Base-by-base conservation (phyloP, 768 basidiomycete genomes). In the Epithele typhae region DNA sequence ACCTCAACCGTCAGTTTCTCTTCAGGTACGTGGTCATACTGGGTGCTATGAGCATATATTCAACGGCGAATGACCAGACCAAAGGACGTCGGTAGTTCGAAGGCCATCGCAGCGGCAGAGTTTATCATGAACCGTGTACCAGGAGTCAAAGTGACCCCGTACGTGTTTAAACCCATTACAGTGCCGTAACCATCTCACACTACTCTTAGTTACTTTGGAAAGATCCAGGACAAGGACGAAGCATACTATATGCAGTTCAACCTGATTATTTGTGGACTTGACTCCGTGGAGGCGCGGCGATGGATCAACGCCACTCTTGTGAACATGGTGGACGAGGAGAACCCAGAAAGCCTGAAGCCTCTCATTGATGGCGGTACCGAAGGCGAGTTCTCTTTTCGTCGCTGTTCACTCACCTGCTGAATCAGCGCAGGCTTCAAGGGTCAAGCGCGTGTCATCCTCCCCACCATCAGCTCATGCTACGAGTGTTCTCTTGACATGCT, bases 241-340 rank as follows among this genome's bases (percentile, higher is more conserved):
- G 84, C 86, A 32, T 98, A 95, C 61, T 99, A 98, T 69, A 74
- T 89, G 77, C 89, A 95, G 67, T 99, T 99, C 71, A 91, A 94
- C 64, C 77, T 99, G 40, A 82, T 99, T 56, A 93, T 99, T 51
- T 97, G 95, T 58, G 96, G 96, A 8, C 79, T 99, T 32, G 96
- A 99, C 65, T 96, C 93, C 3, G 88, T 99, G 23, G 92, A 97
- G 66, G 96, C 96, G 17, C 79, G 96, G 32, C 79, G 96, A 45
- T 99, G 96, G 96, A 98, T 99, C 67, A 98, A 96, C 59, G 93
- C 95, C 4, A 99, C 94, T 19, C 80, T 99, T 21, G 92, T 97
- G 25, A 88, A 92, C 59, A 75, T 98, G 58, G 92, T 96, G 1
- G 95, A 99, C 64, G 73, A 81, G n/a, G 92, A 93, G 44, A 84